Base-by-base conservation (phyloP, 2,329 filamentous ascomycete species). In the Huntiella omanensis region DNA sequence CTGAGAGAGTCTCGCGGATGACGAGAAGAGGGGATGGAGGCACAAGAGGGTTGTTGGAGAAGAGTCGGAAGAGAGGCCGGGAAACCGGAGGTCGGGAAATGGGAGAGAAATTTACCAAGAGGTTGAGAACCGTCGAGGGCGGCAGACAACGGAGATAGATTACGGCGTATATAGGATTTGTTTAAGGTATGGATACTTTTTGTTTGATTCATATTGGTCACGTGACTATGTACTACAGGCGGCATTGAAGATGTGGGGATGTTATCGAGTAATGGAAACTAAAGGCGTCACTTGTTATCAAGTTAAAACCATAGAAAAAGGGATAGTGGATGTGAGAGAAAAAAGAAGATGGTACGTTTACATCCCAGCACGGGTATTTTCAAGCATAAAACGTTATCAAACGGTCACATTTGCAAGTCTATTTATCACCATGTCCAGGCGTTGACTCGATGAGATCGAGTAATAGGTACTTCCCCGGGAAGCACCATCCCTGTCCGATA, bases 1-100 rank as follows among this genome's bases (percentile, higher is more conserved):
- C 87, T 44, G 84, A 94, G 62, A 72, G 88, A 39, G 94, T 95
- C 61, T 80, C 86, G 54, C 71, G 78, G 51, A 66, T 94, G 56
- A 95, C 87, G 5, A 73, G 74, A 57, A 83, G 77, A 60, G 68
- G 68, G 50, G 66, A 68, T 33, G 65, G 69, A 17, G 69, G 71
- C 32, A 73, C 73, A 10, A 70, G 68, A 53, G 71, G 73, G 0
- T 57, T 84, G 53, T 61, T 87, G 53, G 87, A 93, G 57, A 87
- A 80, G 69, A 92, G 86, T 59, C 72, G 87, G 52, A 95, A 95
- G 70, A 73, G 87, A 54, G 71, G 71, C 19, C 67, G 73, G 16
- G 80, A 87, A 19, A 74, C 72, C 22, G 78, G 74, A 58, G 80
- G 71, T 33, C 61, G 58, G 42, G 72, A 75, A 49, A 75, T 86